These are phyloP conservation scores for Ophiostoma ips DNA, from an alignment of 2,329 filamentous ascomycete genomes.

Conservation along the genomic window DNA sequence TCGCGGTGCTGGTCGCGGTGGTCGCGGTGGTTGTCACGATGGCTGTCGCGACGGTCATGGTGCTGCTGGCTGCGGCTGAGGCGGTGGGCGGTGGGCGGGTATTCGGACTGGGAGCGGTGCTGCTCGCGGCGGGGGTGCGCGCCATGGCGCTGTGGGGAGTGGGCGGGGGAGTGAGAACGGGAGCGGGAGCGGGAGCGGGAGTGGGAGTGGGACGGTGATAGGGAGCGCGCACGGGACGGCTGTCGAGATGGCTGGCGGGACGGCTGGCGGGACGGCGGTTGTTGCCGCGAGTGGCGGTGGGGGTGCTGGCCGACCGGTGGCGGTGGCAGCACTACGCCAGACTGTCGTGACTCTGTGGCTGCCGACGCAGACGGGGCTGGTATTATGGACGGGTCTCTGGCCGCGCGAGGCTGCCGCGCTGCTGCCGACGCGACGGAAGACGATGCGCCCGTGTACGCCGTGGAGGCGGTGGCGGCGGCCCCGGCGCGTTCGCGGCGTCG, in stretches of 20 bases:
- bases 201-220: not conserved
- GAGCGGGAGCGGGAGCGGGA: not conserved
- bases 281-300: not conserved
- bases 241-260: not conserved
- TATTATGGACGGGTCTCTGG: too few relatives aligned
- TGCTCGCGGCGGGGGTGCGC: not conserved
- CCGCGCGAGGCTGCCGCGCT: too few relatives aligned
- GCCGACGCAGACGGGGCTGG: too few relatives aligned
- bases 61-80: not conserved
- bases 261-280: not conserved
- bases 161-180: not conserved
- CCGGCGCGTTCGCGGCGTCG: not conserved
- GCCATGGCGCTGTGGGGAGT: not conserved
- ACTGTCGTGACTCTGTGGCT: not conserved
- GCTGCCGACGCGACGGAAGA: not conserved
- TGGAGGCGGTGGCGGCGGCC: not conserved
- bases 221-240: not conserved
- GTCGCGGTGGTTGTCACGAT: not conserved
- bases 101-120: not conserved
- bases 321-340: not conserved
- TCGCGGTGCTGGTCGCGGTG: not conserved
- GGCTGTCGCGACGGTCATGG: not conserved
- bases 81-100: not conserved
- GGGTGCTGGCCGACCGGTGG: not conserved
- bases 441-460: not conserved